phyloP scores from a whole-genome alignment of 2,329 filamentous ascomycete genomes.

The Juglanconis oblonga region DNA sequence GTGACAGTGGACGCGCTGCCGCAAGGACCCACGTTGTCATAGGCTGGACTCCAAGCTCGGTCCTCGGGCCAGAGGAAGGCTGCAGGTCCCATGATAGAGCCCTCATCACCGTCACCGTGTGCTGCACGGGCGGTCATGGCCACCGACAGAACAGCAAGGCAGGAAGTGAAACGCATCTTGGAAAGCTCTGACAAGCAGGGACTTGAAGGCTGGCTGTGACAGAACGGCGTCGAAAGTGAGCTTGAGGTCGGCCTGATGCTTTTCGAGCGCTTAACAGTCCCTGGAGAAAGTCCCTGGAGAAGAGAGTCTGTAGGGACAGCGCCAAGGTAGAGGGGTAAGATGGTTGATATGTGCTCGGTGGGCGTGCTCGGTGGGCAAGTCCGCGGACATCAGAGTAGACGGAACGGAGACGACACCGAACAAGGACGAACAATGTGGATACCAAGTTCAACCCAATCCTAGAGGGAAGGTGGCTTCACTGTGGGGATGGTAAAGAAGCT shows the following conservation, averaged over 20 bases:
- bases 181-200: neutral
- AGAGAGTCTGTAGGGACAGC: neutral
- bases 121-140: neutral
- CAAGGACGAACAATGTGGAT: neutral
- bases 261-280: neutral
- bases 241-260: neutral
- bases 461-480: neutral
- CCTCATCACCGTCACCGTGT: conserved; percentile 26
- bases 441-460: neutral
- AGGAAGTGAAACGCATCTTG: conserved; percentile 9
- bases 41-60: conserved; percentile 44
- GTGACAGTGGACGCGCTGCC: conserved; percentile 41
- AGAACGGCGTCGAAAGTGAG: neutral
- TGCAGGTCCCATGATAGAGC: conserved; percentile 48
- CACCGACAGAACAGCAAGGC: neutral
- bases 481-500: neutral
- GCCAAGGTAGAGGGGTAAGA: neutral
- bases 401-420: neutral
- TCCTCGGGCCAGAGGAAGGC: conserved; percentile 54
- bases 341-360: neutral
- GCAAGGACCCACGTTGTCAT: conserved; percentile 51
- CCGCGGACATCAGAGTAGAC: too few species aligned
- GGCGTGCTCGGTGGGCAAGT: too few species aligned
- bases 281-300: neutral
- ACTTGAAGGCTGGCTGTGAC: neutral